Evolutionary conservation across 768 basidiomycete genomes (phyloP).

Genomic region (Candolleomyces efflorescens): DNA sequence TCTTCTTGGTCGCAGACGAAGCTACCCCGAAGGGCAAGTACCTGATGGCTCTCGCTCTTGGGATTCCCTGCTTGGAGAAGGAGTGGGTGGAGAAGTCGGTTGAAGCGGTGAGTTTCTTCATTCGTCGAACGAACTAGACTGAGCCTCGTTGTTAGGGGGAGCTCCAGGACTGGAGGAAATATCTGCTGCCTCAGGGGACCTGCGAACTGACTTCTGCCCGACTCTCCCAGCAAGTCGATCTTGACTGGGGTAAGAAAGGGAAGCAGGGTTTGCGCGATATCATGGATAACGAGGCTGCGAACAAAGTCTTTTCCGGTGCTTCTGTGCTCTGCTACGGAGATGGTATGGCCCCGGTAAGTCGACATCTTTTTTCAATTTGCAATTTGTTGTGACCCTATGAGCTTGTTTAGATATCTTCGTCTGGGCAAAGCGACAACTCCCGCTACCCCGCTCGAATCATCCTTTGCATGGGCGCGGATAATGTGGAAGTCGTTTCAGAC

Average conservation of each 20-base stretch:
- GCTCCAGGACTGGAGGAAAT: conserved; percentile 56
- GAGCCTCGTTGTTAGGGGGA: conserved; percentile 23
- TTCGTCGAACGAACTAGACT: background rate
- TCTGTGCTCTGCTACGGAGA: conserved; percentile 57
- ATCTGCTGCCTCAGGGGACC: conserved; percentile 60
- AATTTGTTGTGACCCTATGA: background rate
- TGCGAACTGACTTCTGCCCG: conserved; percentile 28
- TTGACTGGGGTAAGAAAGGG: conserved; percentile 42
- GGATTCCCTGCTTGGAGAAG: conserved; percentile 73
- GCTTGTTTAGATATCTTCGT: conserved; percentile 15
- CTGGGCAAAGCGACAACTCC: conserved; percentile 36
- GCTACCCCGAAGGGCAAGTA: conserved; percentile 73
- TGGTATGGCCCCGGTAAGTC: conserved; percentile 43
- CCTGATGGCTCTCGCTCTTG: conserved; percentile 76
- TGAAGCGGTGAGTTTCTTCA: conserved; percentile 21
- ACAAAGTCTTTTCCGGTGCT: conserved; percentile 52
- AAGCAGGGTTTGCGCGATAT: conserved; percentile 53
- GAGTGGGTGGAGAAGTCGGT: conserved; percentile 49
- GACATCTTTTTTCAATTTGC: conserved; percentile 12
- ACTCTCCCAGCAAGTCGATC: conserved; percentile 43
- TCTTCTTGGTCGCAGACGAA: conserved; percentile 68
- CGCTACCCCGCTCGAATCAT: conserved; percentile 55
- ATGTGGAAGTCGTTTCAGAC: conserved; percentile 63
- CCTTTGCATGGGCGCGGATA: conserved; percentile 70
- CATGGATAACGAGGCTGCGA: conserved; percentile 50